Evolutionary conservation across 495 filamentous ascomycete genomes (phyloP).

Genomic region (Penicillium taxi): DNA sequence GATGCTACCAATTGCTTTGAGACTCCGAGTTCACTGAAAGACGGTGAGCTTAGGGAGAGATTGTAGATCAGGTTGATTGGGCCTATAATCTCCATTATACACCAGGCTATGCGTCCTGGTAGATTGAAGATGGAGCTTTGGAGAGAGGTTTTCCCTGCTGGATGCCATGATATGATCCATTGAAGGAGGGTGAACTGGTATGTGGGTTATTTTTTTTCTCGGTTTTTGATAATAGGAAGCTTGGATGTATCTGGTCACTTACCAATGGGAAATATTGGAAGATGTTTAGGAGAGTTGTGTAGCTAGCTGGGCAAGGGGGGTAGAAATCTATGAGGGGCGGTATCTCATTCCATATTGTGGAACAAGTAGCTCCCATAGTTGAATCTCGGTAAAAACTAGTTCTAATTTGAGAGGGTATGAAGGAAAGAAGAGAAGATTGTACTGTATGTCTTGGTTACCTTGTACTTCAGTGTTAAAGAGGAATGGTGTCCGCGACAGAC

Average conservation of each 20-base stretch:
- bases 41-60: slow-evolving; percentile 52
- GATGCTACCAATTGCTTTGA: slow-evolving; percentile 27
- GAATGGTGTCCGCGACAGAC: no score
- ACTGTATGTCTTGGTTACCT: slow-evolving; percentile 1
- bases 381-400: neutral
- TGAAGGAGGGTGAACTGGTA: slow-evolving; percentile 48
- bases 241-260: slow-evolving; percentile 14
- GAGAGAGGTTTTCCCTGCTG: slow-evolving; percentile 77
- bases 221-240: neutral
- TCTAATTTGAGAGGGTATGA: slow-evolving; percentile 2
- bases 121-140: slow-evolving; percentile 64
- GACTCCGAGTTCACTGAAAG: slow-evolving; percentile 16
- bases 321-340: slow-evolving; percentile 33
- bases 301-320: slow-evolving; percentile 42
- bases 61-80: slow-evolving; percentile 70
- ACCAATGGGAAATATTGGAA: slow-evolving; percentile 45
- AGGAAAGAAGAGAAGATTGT: slow-evolving; percentile 2
- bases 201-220: neutral
- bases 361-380: slow-evolving; percentile 21
- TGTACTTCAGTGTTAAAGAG: slow-evolving; percentile 1
- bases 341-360: slow-evolving; percentile 1
- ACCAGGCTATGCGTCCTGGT: slow-evolving; percentile 82
- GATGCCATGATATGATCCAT: slow-evolving; percentile 59
- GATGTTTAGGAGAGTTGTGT: slow-evolving; percentile 42
- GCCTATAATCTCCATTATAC: slow-evolving; percentile 74